A percentile compares a stretch with the other conserved stretches of the same genome.
phyloP scores from a whole-genome alignment of 768 basidiomycete genomes.

The Suillus placidus region DNA sequence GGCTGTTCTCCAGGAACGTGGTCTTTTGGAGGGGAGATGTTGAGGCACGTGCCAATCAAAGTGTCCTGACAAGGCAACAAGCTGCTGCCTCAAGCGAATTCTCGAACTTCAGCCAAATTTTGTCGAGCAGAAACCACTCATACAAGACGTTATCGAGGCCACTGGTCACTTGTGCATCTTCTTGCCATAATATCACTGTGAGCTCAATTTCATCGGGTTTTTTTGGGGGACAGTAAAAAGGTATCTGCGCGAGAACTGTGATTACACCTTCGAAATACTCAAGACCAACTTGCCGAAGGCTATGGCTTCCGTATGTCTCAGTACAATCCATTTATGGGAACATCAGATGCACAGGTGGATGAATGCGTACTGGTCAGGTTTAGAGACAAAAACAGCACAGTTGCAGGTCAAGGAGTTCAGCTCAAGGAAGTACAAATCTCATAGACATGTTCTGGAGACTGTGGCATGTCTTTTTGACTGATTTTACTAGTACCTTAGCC shows the following conservation, averaged over 20 bases:
- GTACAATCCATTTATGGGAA: conserved; percentile 19
- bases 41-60: conserved; percentile 7
- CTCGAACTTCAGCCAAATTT: conserved; percentile 33
- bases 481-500: neutral
- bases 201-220: conserved; percentile 27
- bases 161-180: conserved; percentile 34
- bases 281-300: conserved; percentile 27
- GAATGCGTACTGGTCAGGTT: conserved; percentile 15
- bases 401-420: conserved; percentile 17
- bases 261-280: conserved; percentile 30
- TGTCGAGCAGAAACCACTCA: conserved; percentile 25
- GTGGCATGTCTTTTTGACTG: conserved; percentile 9
- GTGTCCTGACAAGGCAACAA: neutral
- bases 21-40: conserved; percentile 22
- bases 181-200: conserved; percentile 32
- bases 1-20: conserved; percentile 31
- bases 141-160: conserved; percentile 23
- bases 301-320: conserved; percentile 16
- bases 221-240: conserved; percentile 36
- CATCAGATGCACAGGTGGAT: conserved; percentile 22
- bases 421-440: conserved; percentile 18
- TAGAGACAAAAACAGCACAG: conserved; percentile 18
- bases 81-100: conserved; percentile 36
- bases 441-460: conserved; percentile 8
- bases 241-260: conserved; percentile 24